phyloP scores from a whole-genome alignment of 345 rosid species.

The Citrus mangshanensis region DNA sequence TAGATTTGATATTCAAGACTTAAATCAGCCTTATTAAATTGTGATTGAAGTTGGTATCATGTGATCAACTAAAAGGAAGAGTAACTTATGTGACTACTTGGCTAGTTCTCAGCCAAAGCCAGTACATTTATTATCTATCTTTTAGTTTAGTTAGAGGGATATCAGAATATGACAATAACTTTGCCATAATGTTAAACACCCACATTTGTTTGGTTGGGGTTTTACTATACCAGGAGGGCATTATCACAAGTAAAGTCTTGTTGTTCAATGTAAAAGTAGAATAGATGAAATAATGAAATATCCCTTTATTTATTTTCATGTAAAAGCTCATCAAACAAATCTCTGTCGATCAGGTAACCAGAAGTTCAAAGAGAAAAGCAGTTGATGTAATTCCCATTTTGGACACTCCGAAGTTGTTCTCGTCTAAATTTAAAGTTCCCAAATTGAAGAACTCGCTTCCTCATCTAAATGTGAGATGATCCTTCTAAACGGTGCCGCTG shows the following conservation, averaged over 20 bases:
- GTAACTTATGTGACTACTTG: background rate
- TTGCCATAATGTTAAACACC: background rate
- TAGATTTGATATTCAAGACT: background rate
- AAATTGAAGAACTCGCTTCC: slow-evolving; percentile 58
- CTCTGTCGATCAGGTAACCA: slow-evolving; percentile 39
- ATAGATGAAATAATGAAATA: background rate
- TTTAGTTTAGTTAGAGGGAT: background rate
- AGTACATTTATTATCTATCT: background rate
- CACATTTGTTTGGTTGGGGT: too few relatives aligned
- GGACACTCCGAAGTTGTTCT: slow-evolving; percentile 67
- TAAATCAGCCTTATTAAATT: background rate
- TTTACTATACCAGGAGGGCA: background rate
- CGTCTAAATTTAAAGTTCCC: slow-evolving; percentile 69
- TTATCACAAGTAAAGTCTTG: background rate
- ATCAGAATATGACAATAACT: background rate
- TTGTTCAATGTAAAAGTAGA: background rate
- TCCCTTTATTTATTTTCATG: background rate
- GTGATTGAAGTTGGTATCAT: background rate
- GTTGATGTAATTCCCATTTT: slow-evolving; percentile 18
- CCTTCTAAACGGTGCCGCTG: background rate
- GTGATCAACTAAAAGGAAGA: background rate
- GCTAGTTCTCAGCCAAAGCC: background rate
- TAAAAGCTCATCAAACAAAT: slow-evolving; percentile 1
- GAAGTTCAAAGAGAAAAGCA: slow-evolving; percentile 60
- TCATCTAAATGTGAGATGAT: slow-evolving; percentile 1